Conservation (phyloP, 441 rosid species). For the Macaranga tanarius region DNA sequence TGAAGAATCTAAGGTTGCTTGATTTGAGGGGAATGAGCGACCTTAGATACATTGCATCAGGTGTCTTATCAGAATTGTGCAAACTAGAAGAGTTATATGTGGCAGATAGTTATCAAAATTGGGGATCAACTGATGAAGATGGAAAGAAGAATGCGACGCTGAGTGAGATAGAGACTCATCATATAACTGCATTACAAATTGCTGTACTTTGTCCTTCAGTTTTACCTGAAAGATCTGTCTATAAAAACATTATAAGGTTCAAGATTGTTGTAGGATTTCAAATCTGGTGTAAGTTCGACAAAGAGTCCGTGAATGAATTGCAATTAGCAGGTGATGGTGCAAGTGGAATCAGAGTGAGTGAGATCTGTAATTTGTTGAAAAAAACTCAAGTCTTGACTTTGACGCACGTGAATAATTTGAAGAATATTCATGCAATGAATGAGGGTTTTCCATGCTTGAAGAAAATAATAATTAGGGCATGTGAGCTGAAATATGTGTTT, state of each 20-base stretch:
- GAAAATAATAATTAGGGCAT: no score
- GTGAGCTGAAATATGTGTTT: slow-evolving; percentile 6
- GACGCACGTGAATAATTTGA: not conserved
- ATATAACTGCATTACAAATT: slow-evolving; percentile 3
- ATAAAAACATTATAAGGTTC: not conserved
- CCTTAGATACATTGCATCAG: not conserved
- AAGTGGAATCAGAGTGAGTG: not conserved
- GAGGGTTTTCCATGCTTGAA: no score
- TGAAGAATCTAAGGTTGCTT: not conserved
- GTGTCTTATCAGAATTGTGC: not conserved
- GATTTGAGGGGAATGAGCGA: not conserved
- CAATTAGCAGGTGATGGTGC: slow-evolving; percentile 3
- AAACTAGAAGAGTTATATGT: not conserved
- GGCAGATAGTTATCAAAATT: not conserved
- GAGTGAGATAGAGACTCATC: not conserved
- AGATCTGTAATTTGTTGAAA: not conserved
- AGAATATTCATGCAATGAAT: not conserved
- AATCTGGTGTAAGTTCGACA: not conserved
- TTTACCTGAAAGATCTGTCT: not conserved
- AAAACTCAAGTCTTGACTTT: slow-evolving; percentile 1
- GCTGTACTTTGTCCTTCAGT: not conserved
- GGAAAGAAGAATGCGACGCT: not conserved
- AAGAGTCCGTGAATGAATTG: slow-evolving; percentile 1
- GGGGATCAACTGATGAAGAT: not conserved
- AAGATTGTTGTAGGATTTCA: not conserved